A percentile compares a stretch with the other conserved stretches of the same genome.
phyloP scores from a whole-genome alignment of 345 rosid genomes.

The Mangifera indica region DNA sequence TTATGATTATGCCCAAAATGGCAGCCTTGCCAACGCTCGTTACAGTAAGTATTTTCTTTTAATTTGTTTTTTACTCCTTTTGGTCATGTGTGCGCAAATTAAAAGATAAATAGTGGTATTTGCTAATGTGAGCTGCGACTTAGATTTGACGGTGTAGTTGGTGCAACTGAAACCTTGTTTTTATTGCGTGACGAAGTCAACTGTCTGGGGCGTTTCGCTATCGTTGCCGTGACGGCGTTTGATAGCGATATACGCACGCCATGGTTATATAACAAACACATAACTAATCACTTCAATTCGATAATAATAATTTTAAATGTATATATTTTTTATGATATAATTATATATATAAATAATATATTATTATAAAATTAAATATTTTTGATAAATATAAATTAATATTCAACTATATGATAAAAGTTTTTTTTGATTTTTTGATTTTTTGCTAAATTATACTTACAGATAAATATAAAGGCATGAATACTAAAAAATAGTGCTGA shows the following conservation, averaged over 20 bases:
- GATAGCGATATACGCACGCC: slow-evolving; percentile 32
- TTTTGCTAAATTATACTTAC: too few relatives aligned
- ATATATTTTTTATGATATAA: too few relatives aligned
- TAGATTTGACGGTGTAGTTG: slow-evolving; percentile 45
- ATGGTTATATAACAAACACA: too few relatives aligned
- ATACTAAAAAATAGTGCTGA: not conserved
- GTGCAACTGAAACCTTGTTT: slow-evolving; percentile 52
- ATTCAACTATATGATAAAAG: too few relatives aligned
- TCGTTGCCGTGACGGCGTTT: slow-evolving; percentile 39
- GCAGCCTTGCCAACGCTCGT: slow-evolving; percentile 86
- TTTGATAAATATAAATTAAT: too few relatives aligned
- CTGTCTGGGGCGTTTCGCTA: slow-evolving; percentile 22
- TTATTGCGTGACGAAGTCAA: slow-evolving; percentile 60
- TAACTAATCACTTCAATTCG: too few relatives aligned
- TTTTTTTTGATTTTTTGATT: too few relatives aligned
- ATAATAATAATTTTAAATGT: too few relatives aligned
- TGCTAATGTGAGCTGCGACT: slow-evolving; percentile 27
- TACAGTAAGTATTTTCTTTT: slow-evolving; percentile 54
- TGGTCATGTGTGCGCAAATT: slow-evolving; percentile 18
- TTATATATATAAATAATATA: too few relatives aligned
- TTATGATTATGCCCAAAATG: slow-evolving; percentile 80
- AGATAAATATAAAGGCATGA: too few relatives aligned
- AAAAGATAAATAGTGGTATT: not conserved
- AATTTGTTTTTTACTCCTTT: not conserved
- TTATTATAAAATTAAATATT: too few relatives aligned